Evolutionary conservation across 768 basidiomycete species (phyloP).

Genomic region (Scleroderma citrinum): DNA sequence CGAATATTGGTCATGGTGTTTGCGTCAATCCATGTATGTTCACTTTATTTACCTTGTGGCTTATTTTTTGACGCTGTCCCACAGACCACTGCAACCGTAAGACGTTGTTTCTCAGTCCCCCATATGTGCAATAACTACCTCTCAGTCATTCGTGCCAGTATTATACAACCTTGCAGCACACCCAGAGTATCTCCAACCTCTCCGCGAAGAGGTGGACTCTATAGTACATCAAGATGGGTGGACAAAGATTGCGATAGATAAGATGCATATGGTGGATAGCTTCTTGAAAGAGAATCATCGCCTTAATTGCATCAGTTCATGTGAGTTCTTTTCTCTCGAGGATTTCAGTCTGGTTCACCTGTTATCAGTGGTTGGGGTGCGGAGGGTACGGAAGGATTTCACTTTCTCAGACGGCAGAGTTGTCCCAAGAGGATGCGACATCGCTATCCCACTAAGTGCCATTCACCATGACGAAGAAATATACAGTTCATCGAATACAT

Average conservation of each 20-base stretch:
- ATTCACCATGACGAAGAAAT: neutral
- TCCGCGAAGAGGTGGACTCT: constrained; percentile 32
- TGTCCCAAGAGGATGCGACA: constrained; percentile 21
- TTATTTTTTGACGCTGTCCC: neutral
- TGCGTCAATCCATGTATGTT: constrained; percentile 17
- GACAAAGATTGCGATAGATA: constrained; percentile 14
- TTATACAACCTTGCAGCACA: neutral
- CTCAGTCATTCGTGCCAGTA: neutral
- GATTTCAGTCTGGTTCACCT: neutral
- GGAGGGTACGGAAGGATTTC: constrained; percentile 26
- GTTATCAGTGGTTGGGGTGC: constrained; percentile 22
- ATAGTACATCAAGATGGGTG: constrained; percentile 20
- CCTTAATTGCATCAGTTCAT: constrained; percentile 10
- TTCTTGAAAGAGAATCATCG: constrained; percentile 33
- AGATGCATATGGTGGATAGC: constrained; percentile 32
- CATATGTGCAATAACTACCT: no score
- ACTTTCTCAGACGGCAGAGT: constrained; percentile 32
- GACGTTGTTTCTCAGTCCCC: neutral
- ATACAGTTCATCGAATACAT: neutral
- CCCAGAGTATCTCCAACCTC: constrained; percentile 8
- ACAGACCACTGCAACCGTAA: neutral
- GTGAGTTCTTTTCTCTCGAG: neutral
- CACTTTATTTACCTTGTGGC: neutral
- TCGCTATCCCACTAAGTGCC: neutral
- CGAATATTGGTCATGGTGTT: constrained; percentile 9